These are phyloP conservation scores for Mortierella hygrophila DNA, from an alignment of 192 early-diverging fungal species.

Conservation along the genomic window DNA sequence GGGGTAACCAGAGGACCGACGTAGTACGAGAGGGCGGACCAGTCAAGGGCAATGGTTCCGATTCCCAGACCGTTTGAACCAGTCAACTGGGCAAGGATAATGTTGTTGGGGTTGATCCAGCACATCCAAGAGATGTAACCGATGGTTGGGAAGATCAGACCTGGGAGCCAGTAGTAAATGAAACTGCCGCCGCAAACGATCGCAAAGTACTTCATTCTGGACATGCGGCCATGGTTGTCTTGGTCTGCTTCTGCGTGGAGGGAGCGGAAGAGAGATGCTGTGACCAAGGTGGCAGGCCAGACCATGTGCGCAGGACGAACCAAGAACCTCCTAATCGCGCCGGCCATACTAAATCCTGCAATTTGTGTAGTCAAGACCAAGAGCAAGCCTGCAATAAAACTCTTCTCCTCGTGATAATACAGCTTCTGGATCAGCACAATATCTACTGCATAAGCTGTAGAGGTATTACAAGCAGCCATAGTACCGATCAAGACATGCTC, in stretches of 20 bases:
- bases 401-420: constrained; percentile 62
- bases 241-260: constrained; percentile 64
- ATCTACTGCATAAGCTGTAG: constrained; percentile 65
- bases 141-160: constrained; percentile 61
- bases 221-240: constrained; percentile 15
- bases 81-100: constrained; percentile 55
- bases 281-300: constrained; percentile 82
- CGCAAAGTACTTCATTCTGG: constrained; percentile 71
- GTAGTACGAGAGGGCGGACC: constrained; percentile 61
- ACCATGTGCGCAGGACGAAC: constrained; percentile 87
- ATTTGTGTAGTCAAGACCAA: constrained; percentile 68
- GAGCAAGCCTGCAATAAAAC: constrained; percentile 63
- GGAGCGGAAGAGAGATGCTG: constrained; percentile 79
- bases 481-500: constrained; percentile 71
- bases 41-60: constrained; percentile 68
- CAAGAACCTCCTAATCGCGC: constrained; percentile 65
- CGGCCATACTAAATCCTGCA: constrained; percentile 61
- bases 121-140: constrained; percentile 62
- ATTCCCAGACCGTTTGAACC: constrained; percentile 64
- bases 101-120: constrained; percentile 60
- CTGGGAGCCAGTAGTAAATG: constrained; percentile 70
- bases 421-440: constrained; percentile 63
- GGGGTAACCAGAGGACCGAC: constrained; percentile 56
- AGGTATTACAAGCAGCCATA: constrained; percentile 61
- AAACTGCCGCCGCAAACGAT: constrained; percentile 60